phyloP scores from a whole-genome alignment of 2,329 filamentous ascomycete genomes.

The Helicocarpus griseus region DNA sequence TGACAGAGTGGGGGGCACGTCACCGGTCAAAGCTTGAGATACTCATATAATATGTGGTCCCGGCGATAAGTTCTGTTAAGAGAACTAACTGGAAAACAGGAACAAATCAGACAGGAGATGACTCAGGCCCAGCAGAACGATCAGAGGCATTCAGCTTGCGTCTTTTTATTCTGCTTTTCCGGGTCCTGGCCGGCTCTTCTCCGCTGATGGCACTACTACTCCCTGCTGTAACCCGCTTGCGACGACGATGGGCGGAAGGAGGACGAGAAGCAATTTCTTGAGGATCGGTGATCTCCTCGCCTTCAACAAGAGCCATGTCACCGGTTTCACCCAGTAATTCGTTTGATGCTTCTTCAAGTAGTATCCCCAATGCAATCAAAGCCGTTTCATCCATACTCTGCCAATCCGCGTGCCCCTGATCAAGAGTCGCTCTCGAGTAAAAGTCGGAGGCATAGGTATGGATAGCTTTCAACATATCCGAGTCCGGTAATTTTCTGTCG shows the following conservation, averaged over 20 bases:
- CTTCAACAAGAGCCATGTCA: conserved; percentile 49
- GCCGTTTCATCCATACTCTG: conserved; percentile 54
- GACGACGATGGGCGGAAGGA: conserved; percentile 6
- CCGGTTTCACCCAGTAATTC: conserved; percentile 47
- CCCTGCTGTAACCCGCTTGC: conserved; percentile 16
- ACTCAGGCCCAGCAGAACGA: neutral
- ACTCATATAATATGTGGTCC: too few relatives aligned
- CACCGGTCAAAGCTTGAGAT: too few relatives aligned
- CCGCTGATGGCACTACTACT: conserved; percentile 2
- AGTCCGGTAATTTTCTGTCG: conserved; percentile 39
- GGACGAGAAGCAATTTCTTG: conserved; percentile 12
- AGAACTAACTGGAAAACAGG: neutral
- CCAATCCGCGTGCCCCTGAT: conserved; percentile 32
- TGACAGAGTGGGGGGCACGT: too few relatives aligned
- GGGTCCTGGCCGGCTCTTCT: neutral
- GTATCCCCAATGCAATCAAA: conserved; percentile 49
- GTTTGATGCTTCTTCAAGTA: conserved; percentile 49
- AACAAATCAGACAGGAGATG: neutral
- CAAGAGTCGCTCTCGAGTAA: conserved; percentile 33
- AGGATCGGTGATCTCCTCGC: conserved; percentile 22
- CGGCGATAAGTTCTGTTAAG: neutral
- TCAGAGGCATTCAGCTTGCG: neutral
- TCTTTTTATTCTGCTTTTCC: neutral
- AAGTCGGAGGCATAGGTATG: conserved; percentile 50
- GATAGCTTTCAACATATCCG: conserved; percentile 47